Evolutionary conservation across 1,284 basidiomycete genomes (phyloP).

Genomic region (Apiotrichum sp.): DNA sequence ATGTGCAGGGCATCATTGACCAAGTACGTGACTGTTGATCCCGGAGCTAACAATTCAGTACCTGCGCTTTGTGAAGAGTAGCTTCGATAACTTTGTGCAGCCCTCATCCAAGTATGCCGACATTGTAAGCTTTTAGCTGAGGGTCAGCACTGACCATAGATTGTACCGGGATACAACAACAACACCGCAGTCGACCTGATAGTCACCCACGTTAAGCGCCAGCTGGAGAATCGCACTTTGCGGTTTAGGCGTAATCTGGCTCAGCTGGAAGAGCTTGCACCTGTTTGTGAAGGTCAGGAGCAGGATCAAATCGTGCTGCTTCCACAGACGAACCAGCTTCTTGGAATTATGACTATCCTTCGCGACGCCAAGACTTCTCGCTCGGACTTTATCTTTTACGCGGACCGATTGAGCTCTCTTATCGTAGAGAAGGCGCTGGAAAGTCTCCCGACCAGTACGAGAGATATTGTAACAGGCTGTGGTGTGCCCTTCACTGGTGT

Average conservation of each 20-base stretch:
- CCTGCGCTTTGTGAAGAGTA: conserved; percentile 84
- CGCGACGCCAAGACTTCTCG: conserved; percentile 63
- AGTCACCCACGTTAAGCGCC: conserved; percentile 77
- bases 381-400: conserved; percentile 64
- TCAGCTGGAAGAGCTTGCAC: conserved; percentile 17
- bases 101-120: conserved; percentile 82
- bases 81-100: conserved; percentile 91
- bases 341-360: conserved; percentile 79
- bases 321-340: conserved; percentile 72
- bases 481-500: conserved; percentile 59
- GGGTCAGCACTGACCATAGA: conserved; percentile 72
- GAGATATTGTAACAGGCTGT: conserved; percentile 64
- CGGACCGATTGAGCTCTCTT: conserved; percentile 74
- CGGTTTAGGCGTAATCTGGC: conserved; percentile 65
- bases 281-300: conserved; percentile 17
- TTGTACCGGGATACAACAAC: conserved; percentile 84
- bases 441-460: conserved; percentile 64
- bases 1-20: conserved; percentile 78
- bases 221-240: conserved; percentile 70
- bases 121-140: conserved; percentile 67
- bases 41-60: conserved; percentile 39
- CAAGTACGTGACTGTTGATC: conserved; percentile 50
- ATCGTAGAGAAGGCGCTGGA: conserved; percentile 80
- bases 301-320: conserved; percentile 53
- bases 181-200: conserved; percentile 81